Evolutionary conservation across 2,329 filamentous ascomycete genomes (phyloP), one percentile per base, ranked within the genome.

Genomic region (Diaporthe sp.): DNA sequence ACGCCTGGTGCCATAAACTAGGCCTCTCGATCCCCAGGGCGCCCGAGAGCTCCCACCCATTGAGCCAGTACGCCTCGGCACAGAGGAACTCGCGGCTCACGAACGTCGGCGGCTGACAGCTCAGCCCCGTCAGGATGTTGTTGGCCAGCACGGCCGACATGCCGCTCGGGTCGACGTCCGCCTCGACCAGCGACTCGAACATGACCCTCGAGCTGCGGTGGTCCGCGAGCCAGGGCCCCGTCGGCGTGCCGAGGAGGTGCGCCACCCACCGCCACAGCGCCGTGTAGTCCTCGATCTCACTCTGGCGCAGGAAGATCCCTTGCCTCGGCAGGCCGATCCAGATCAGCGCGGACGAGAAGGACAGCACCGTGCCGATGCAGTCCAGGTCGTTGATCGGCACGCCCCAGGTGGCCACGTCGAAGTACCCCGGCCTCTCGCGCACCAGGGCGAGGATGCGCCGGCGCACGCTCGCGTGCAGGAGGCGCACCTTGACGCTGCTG

Each of bases 351-450:
- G 91, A 87, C 0, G 91, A 94, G 82, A 96, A 96, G 1, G 90
- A 91, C 47, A 86, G 87, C 75, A 96, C 92, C 2, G 94, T 96
- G 15, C 87, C 92, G 45, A 95, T 90, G 74, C 88, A 90, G 82
- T 96, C 93, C 2, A 96, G 87, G 78, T 96, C 92, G 78, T 93
- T 96, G 80, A 96, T 91, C 6, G 93, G 93, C 4, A 93, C 85
- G 4, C 93, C 93, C 80, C 86, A 89, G 50, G 86, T 82, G 25
- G 87, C 82, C 0, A 90, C 81, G 76, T 91, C 86, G 82, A 92
- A 95, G 82, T 95, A 95, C 3, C 84, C 85, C 0, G 91, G 90
- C 25, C 86, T 84, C 50, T 87, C 82, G n/a, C 84, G 80, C 19
- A 88, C 87, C 10, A 95, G 87, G 38, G 86, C 86, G 77, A 93